A percentile compares a stretch with the other conserved stretches of the same genome.
phyloP scores from a whole-genome alignment of 345 rosid genomes.

The Gossypium australe region DNA sequence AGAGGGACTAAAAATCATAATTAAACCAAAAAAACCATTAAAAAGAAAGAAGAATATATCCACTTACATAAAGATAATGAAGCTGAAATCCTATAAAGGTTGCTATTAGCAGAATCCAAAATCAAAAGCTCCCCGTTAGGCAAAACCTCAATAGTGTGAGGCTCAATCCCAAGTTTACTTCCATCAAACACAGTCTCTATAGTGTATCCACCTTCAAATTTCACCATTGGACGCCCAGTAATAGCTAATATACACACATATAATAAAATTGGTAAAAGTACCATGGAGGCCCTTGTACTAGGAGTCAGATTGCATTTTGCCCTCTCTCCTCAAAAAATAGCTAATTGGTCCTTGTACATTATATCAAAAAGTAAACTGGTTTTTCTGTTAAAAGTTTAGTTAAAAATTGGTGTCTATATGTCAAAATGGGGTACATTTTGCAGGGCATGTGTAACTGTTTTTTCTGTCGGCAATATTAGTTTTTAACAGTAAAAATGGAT shows the following conservation, averaged over 20 bases:
- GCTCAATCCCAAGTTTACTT: constrained; percentile 93
- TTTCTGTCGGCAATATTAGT: too few relatives aligned
- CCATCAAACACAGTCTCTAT: constrained; percentile 99
- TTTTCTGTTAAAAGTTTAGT: too few relatives aligned
- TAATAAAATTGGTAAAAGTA: too few relatives aligned
- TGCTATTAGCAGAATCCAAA: constrained; percentile 83
- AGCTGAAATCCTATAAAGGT: constrained; percentile 79
- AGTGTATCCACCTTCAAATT: constrained; percentile 79
- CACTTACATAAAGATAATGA: constrained; percentile 85
- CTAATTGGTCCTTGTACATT: too few relatives aligned
- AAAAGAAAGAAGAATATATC: neutral
- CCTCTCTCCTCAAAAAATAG: too few relatives aligned
- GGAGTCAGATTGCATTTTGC: too few relatives aligned
- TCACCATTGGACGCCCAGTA: constrained; percentile 82
- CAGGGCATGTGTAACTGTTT: too few relatives aligned
- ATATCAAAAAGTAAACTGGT: too few relatives aligned
- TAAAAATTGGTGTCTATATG: too few relatives aligned
- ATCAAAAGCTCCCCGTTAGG: constrained; percentile 83
- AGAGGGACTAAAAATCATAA: neutral
- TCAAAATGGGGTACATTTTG: too few relatives aligned
- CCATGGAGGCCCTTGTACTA: too few relatives aligned
- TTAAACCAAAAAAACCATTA: neutral
- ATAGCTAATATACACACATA: constrained; percentile 33
- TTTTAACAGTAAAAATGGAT: too few relatives aligned
- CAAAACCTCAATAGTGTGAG: constrained; percentile 70